Evolutionary conservation across 441 rosid genomes (phyloP).

Genomic region (Metrosideros polymorpha): DNA sequence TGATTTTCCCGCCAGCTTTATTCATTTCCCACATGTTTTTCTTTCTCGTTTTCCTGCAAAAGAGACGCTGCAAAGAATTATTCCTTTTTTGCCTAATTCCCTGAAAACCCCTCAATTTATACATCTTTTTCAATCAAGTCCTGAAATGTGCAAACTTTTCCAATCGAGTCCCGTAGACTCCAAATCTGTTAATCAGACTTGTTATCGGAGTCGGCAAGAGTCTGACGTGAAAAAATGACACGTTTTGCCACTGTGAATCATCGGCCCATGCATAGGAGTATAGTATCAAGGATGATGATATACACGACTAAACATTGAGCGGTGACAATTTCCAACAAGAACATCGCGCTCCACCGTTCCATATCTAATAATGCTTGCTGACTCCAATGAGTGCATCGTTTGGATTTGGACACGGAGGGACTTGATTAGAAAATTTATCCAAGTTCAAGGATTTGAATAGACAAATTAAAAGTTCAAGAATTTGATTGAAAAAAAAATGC

Average conservation of each 20-base stretch:
- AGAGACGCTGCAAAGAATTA: background rate
- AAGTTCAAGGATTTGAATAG: background rate
- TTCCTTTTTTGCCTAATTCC: background rate
- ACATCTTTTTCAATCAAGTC: background rate
- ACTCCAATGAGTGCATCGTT: background rate
- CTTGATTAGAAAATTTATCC: accelerated
- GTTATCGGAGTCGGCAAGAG: background rate
- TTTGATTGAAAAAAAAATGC: background rate
- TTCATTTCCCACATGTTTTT: background rate
- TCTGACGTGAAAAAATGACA: background rate
- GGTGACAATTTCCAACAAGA: background rate
- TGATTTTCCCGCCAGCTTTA: background rate
- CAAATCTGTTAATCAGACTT: background rate
- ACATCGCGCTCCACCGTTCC: background rate
- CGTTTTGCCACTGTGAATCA: background rate
- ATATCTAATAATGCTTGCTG: background rate
- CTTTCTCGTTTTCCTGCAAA: background rate
- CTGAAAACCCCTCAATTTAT: background rate
- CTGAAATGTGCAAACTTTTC: background rate
- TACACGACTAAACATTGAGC: accelerated
- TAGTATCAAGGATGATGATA: background rate
- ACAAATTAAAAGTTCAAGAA: background rate
- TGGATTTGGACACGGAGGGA: background rate
- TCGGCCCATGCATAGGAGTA: background rate
- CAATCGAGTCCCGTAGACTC: background rate